These are phyloP conservation scores for Nannochloris sp. DNA, from an alignment of 139 green algal species.

Conservation along the genomic window DNA sequence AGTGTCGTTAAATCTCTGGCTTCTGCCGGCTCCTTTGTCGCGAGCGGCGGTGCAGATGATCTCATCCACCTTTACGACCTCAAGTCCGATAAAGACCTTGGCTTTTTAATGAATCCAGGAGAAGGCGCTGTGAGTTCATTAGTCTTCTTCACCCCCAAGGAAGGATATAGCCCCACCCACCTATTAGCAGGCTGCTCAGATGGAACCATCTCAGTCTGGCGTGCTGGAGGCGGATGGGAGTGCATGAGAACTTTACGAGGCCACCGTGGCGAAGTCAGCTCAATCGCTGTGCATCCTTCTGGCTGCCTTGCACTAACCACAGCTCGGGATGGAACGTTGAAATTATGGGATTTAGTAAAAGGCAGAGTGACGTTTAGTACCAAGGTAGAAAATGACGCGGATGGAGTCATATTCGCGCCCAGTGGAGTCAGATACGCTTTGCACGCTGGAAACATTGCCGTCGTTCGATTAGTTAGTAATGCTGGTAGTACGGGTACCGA, in stretches of 20 bases:
- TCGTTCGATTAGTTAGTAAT: constrained; percentile 27
- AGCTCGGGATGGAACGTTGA: constrained; percentile 52
- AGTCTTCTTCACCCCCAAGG: constrained; percentile 46
- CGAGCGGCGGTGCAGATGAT: constrained; percentile 69
- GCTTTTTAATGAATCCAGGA: constrained; percentile 75
- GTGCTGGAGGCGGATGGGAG: constrained; percentile 57
- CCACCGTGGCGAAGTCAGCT: constrained; percentile 51
- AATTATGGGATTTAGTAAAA: constrained; percentile 80
- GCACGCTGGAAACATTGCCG: constrained; percentile 32
- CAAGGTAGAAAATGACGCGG: constrained; percentile 42
- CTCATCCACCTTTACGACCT: constrained; percentile 72
- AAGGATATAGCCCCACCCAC: constrained; percentile 45
- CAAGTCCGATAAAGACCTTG: constrained; percentile 55
- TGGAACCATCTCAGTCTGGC: constrained; percentile 68
- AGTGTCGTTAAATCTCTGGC: constrained; percentile 68
- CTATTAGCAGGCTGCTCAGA: constrained; percentile 74
- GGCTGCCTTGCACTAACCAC: constrained; percentile 66
- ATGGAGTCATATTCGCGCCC: constrained; percentile 38
- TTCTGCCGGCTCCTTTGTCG: constrained; percentile 45
- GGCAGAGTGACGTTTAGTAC: constrained; percentile 53
- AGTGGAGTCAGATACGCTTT: constrained; percentile 43
- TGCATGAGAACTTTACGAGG: constrained; percentile 61
- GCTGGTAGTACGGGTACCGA: too few species aligned
- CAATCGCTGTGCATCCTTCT: constrained; percentile 58
- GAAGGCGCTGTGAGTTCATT: constrained; percentile 68